phyloP scores from a whole-genome alignment of 2,329 filamentous ascomycete genomes.

The Cladobotryum protrusum region DNA sequence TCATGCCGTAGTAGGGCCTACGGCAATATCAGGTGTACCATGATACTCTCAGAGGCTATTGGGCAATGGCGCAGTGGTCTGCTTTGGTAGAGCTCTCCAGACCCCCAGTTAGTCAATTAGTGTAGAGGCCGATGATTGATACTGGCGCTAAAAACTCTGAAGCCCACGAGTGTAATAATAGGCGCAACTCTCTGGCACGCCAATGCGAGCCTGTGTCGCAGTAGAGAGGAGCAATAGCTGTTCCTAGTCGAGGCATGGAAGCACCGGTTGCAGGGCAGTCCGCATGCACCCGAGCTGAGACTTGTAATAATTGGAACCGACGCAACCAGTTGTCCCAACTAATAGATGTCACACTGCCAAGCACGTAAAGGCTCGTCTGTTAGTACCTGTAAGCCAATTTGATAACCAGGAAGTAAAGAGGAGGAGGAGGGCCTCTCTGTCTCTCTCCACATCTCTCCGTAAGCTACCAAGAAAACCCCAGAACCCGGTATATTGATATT shows the following conservation, averaged over 20 bases:
- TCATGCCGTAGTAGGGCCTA: no score
- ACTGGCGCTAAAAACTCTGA: conserved; percentile 6
- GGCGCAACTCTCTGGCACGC: conserved; percentile 12
- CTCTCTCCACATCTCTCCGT: no score
- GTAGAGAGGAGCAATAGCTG: not conserved
- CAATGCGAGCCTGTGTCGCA: conserved; percentile 10
- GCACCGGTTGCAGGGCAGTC: not conserved
- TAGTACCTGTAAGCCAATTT: not conserved
- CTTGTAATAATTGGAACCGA: not conserved
- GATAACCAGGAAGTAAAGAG: not conserved
- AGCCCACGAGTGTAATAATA: conserved; percentile 2
- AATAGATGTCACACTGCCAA: not conserved
- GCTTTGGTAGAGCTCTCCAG: not conserved
- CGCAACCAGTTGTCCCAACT: not conserved
- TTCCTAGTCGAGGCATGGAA: not conserved
- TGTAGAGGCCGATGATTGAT: conserved; percentile 1
- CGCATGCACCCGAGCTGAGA: not conserved
- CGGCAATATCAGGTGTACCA: no score
- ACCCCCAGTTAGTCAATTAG: conserved; percentile 5
- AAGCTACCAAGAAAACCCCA: not conserved
- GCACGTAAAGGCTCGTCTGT: not conserved
- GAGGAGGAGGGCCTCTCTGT: no score
- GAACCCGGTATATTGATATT: no score
- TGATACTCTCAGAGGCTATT: no score
- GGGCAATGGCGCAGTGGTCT: no score